Percentiles rank a stretch among this genome's conserved stretches.
Evolutionary conservation across 192 early-diverging fungal genomes (phyloP).

Genomic region (Cladochytrium replicatum): DNA sequence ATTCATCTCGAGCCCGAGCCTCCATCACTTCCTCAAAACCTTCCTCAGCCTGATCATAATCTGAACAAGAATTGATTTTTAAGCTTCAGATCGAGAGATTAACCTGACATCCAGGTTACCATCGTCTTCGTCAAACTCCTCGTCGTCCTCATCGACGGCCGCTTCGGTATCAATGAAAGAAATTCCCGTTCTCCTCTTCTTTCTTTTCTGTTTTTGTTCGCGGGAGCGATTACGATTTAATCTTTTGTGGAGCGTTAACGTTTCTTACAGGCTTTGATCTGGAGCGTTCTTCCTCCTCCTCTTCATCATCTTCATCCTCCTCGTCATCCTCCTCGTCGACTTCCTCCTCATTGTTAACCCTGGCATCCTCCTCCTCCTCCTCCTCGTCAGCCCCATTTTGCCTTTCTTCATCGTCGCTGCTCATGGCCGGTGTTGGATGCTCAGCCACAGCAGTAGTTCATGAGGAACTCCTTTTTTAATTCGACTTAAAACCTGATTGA

Average conservation of each 20-base stretch:
- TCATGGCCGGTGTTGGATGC: too few relatives aligned
- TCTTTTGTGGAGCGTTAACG: too few relatives aligned
- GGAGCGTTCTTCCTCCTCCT: slow-evolving; percentile 4
- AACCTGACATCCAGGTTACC: slow-evolving; percentile 42
- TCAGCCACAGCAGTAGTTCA: too few relatives aligned
- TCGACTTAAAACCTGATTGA: too few relatives aligned
- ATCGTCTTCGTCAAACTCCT: slow-evolving; percentile 65
- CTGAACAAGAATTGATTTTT: background rate
- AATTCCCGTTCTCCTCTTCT: slow-evolving; percentile 26
- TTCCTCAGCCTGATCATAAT: slow-evolving; percentile 33
- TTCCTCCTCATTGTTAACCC: too few relatives aligned
- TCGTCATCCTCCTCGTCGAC: slow-evolving; percentile 6
- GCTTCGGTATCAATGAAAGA: slow-evolving; percentile 67
- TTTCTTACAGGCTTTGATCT: too few relatives aligned
- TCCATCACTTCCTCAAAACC: slow-evolving; percentile 65
- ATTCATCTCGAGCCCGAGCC: slow-evolving; percentile 35
- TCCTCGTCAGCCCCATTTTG: too few relatives aligned
- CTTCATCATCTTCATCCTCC: slow-evolving; percentile 9
- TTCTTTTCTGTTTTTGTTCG: slow-evolving; percentile 6
- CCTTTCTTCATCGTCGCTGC: too few relatives aligned
- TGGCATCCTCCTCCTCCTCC: too few relatives aligned
- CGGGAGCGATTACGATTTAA: background rate
- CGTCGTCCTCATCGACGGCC: slow-evolving; percentile 65
- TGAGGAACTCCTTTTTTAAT: too few relatives aligned
- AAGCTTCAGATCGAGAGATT: background rate